phyloP scores from a whole-genome alignment of 2,329 filamentous ascomycete genomes.

The Zarea fungicola region DNA sequence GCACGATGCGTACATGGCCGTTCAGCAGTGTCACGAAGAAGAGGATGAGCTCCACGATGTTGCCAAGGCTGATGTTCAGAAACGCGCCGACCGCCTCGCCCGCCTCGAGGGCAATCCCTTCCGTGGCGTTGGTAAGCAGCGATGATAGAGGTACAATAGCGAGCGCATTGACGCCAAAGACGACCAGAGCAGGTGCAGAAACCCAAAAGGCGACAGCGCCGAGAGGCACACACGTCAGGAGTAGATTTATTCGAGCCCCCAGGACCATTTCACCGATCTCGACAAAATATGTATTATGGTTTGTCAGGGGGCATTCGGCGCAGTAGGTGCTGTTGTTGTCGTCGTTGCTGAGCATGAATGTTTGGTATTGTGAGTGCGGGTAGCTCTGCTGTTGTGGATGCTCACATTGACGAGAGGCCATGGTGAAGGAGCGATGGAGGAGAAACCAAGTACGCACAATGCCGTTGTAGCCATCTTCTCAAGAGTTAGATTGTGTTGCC shows the following conservation, averaged over 20 bases:
- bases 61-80: conserved; percentile 58
- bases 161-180: conserved; percentile 57
- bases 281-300: not conserved
- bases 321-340: not conserved
- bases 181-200: conserved; percentile 30
- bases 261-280: conserved; percentile 21
- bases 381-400: not conserved
- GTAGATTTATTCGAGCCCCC: conserved; percentile 53
- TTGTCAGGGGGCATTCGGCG: not conserved
- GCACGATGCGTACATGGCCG: conserved; percentile 68
- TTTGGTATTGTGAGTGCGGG: not conserved
- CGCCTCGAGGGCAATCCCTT: conserved; percentile 50
- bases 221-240: conserved; percentile 66
- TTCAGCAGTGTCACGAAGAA: conserved; percentile 43
- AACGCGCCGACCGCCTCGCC: conserved; percentile 56
- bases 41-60: conserved; percentile 58
- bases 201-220: conserved; percentile 52
- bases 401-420: not conserved
- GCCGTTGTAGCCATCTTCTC: conserved; percentile 3
- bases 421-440: conserved; percentile 1
- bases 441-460: conserved; percentile 6
- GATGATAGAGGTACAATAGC: conserved; percentile 56
- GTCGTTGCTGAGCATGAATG: not conserved
- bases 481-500: not conserved
- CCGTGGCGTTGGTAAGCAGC: conserved; percentile 53